These are phyloP conservation scores for Diaporthe citrichinensis DNA, from an alignment of 2,329 filamentous ascomycete genomes.

Conservation along the genomic window DNA sequence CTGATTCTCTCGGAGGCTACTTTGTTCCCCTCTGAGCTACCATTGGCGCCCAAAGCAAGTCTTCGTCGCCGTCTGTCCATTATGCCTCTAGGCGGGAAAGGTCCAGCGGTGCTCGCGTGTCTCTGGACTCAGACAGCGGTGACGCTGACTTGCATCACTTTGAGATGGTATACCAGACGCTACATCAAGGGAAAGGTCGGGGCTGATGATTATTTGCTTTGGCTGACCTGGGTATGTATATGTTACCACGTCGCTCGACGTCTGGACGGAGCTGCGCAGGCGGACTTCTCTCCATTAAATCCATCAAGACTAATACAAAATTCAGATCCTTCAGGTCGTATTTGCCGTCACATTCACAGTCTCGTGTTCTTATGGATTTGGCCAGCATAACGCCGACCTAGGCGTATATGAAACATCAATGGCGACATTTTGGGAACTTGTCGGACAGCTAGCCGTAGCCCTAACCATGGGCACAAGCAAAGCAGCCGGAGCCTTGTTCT, in stretches of 20 bases:
- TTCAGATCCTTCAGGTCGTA: neutral
- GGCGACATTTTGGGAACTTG: constrained; percentile 26
- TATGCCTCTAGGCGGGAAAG: constrained; percentile 28
- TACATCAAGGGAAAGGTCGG: constrained; percentile 25
- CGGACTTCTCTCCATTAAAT: neutral
- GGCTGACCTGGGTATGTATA: constrained; percentile 14
- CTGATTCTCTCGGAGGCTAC: neutral
- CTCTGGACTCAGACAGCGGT: neutral
- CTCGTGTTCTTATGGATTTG: constrained; percentile 26
- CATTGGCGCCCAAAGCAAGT: neutral
- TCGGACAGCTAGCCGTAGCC: constrained; percentile 20
- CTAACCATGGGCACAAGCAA: constrained; percentile 25
- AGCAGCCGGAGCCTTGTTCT: constrained; percentile 8
- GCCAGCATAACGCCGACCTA: constrained; percentile 31
- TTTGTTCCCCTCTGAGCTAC: neutral
- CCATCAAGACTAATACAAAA: neutral
- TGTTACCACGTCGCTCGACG: neutral
- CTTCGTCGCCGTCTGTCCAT: constrained; percentile 10
- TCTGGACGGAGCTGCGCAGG: neutral
- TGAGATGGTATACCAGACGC: constrained; percentile 25
- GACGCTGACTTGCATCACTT: constrained; percentile 3
- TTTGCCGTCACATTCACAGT: constrained; percentile 17
- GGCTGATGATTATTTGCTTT: constrained; percentile 21
- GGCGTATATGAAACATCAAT: neutral
- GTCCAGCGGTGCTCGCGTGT: constrained; percentile 5